Percentiles rank a stretch among this genome's conserved stretches.
phyloP scores from a whole-genome alignment of 345 rosid genomes.

The Eucalyptus polyanthemos region DNA sequence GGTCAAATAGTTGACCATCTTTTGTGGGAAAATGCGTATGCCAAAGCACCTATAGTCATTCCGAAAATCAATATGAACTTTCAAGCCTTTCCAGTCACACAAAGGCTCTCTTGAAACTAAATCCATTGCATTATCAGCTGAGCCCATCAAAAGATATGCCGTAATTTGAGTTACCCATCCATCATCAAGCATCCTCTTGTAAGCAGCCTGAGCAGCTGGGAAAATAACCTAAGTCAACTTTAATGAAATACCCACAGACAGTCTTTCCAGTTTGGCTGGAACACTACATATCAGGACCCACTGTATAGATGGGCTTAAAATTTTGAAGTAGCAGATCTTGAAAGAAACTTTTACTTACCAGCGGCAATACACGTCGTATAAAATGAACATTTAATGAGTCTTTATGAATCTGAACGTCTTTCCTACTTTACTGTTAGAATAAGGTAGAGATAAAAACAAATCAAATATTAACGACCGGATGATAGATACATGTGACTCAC shows the following conservation, averaged over 20 bases:
- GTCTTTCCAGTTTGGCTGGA: not conserved
- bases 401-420: not conserved
- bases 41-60: not conserved
- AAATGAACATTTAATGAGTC: not conserved
- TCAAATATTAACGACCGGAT: not conserved
- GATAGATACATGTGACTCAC: not conserved
- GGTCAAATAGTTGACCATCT: not conserved
- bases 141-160: not conserved
- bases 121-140: not conserved
- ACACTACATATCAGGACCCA: not conserved
- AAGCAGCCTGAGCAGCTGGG: not conserved
- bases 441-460: not conserved
- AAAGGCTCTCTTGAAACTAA: not conserved
- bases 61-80: not conserved
- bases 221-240: not conserved
- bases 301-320: not conserved
- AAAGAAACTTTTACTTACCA: not conserved
- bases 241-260: not conserved
- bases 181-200: not conserved
- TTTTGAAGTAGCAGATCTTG: not conserved
- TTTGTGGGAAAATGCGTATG: not conserved
- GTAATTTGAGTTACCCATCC: not conserved
- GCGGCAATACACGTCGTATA: not conserved
- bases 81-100: not conserved
- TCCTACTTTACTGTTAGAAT: not conserved